Evolutionary conservation across 192 early-diverging fungal genomes (phyloP).

Genomic region (Podila epicladia): DNA sequence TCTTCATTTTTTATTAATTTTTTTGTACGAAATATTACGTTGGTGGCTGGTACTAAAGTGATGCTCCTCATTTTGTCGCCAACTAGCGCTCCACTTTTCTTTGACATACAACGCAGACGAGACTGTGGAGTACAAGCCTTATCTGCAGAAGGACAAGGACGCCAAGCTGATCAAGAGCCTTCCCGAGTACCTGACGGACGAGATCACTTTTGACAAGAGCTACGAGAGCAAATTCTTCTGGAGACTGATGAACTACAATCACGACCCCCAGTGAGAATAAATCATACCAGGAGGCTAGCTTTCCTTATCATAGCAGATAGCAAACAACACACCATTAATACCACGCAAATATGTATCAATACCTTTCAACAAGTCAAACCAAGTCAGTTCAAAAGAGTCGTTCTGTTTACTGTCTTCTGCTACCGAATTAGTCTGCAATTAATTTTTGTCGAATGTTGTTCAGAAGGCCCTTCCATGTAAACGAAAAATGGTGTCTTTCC

Average conservation of each 20-base stretch:
- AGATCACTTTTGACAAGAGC: constrained; percentile 26
- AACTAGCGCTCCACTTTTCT: constrained; percentile 26
- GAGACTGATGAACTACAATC: constrained; percentile 34
- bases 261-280: background rate
- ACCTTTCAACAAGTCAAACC: no score
- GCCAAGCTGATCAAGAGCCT: constrained; percentile 16
- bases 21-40: background rate
- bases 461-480: no score
- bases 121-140: constrained; percentile 15
- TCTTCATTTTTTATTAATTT: background rate
- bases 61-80: background rate
- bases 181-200: constrained; percentile 34
- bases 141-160: constrained; percentile 12
- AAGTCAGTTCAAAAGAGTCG: no score
- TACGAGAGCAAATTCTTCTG: constrained; percentile 42
- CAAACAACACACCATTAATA: no score
- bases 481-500: no score
- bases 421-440: no score
- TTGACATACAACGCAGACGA: constrained; percentile 17
- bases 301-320: no score
- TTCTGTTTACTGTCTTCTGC: no score
- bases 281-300: no score
- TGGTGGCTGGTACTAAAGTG: background rate
- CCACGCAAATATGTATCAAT: no score
- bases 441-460: no score